Conservation (phyloP, 139 green algal species). For the Micractinium sp. region DNA sequence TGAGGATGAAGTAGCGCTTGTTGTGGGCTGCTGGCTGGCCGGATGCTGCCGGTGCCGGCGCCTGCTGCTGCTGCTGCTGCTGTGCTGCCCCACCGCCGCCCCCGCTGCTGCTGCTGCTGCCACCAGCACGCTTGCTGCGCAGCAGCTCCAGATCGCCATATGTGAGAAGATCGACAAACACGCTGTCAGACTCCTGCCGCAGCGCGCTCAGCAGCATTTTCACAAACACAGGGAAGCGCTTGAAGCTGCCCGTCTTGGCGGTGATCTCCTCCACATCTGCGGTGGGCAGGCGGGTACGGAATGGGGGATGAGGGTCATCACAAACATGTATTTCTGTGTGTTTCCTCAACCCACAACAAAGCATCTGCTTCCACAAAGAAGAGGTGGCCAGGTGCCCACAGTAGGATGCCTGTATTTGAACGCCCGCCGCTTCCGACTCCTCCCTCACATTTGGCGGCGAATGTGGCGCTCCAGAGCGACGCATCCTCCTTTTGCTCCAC, state of each 20-base stretch:
- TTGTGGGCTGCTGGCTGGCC: conserved; percentile 40
- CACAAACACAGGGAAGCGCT: conserved; percentile 79
- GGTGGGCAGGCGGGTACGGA: background rate
- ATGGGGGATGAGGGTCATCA: background rate
- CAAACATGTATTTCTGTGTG: background rate
- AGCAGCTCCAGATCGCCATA: conserved; percentile 85
- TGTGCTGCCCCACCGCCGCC: background rate
- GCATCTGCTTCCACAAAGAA: background rate
- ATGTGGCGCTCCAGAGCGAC: conserved; percentile 74
- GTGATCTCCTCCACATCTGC: conserved; percentile 94
- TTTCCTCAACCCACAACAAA: background rate
- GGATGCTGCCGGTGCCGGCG: background rate
- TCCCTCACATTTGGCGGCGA: conserved; percentile 71
- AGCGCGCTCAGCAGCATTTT: conserved; percentile 85
- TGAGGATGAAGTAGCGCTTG: conserved; percentile 95
- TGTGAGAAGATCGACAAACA: conserved; percentile 90
- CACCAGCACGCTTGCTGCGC: conserved; percentile 58
- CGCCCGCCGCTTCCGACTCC: too few species aligned
- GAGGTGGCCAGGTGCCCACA: background rate
- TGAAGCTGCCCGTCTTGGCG: conserved; percentile 88
- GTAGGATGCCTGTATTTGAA: background rate
- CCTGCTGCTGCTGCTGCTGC: background rate
- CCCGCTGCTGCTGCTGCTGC: conserved; percentile 1
- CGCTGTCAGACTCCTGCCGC: conserved; percentile 74
- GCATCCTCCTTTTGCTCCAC: conserved; percentile 72